Base-by-base conservation (phyloP, 2,329 filamentous ascomycete species). In the Paramyrothecium sp. region DNA sequence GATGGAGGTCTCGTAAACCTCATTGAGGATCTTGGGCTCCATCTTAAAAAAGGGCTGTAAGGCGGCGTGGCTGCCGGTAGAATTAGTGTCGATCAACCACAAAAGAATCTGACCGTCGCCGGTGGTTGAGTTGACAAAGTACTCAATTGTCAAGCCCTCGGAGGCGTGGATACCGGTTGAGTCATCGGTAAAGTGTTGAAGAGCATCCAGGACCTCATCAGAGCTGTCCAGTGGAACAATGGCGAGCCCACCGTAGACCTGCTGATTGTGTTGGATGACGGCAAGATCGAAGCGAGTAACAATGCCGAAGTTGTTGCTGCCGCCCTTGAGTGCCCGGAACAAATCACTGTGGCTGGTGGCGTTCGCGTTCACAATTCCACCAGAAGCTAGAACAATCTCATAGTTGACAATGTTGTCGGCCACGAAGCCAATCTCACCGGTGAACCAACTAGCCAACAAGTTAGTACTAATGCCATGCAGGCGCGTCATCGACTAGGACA, bases 341-440 rank as follows among this genome's bases (percentile, higher is more conserved):
- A 81, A 70, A 88, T 90, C 57, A 90, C 88, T 7, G 75, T 75
- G 11, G 89, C 89, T 26, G 84, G 88, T 4, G 78, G 58, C 93
- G 92, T 69, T 70, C 83, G 57, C 89, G 93, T 70, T 94, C 89
- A 83, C 69, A 13, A 83, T 69, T 1, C 65, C 58, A 0, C 81
- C 81, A 12, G 73, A 70, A 0, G 77, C 75, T 1, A 81, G 69
- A 1, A 85, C 80, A 10, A 85, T 70, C 60, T 83, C 70, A 52
- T 71, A 81, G 26, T 71, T 73, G 30, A 64, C 61, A 12, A 81
- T 73, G 17, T 74, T 78, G 62, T 82, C 79, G 56, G 76, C 80
- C 7, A 73, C 76, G 65, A 76, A 79, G 3, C 82, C 81, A 23
- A 75, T 66, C 1, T 67, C 67, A 0, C 74, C 73, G 2, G 60